Base-by-base conservation (phyloP, 208 protist genomes). In the Leishmania martiniquensis region DNA sequence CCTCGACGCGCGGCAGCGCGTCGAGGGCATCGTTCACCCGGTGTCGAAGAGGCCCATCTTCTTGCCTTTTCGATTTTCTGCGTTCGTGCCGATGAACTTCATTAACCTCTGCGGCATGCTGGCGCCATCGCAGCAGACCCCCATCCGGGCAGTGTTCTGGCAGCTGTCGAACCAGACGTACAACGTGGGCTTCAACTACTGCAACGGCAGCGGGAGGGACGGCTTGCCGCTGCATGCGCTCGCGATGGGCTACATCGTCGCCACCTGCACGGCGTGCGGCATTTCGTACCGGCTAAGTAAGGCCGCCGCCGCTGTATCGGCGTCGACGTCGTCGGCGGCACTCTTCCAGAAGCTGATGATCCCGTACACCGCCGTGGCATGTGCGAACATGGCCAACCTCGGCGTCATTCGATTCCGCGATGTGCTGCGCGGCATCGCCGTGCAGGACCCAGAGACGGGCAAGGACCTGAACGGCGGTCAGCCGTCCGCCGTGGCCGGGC, bases 171-270 rank as follows among this genome's bases (percentile, higher is more conserved):
- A 97, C 75, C 93, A 97, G 73, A 96, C 90, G 39, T 98, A 97
- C 84, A 97, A 98, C 85, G 93, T 95, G 22, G 90, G 89, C 47
- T 90, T 98, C 45, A 98, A 98, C 82, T 95, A 98, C 82, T 93
- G 94, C 77, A 98, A 98, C 83, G 86, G 90, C 62, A 97, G 95
- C 73, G 91, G 89, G 20, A 89, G 83, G 62, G 89, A 92, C 45
- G 80, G 81, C 39, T 82, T 96, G 72, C 84, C 90, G 67, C 86
- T 88, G 75, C 77, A 66, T 17, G 79, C 90, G 62, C 81, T 93
- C 1, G 29, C 81, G 3, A 12, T 72, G 3, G 87, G 87, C 15
- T 94, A 92, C 83, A 37, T 72, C 44, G 83, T 82, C 1, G 74
- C 77, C 32, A 77, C 82, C 0, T 76, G 79, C 72, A 74, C 78